Percentiles rank a stretch among this genome's conserved stretches.
These are phyloP conservation scores for Pachysandra terminalis DNA, from an alignment of 164 flowering plant genomes.

Conservation along the genomic window DNA sequence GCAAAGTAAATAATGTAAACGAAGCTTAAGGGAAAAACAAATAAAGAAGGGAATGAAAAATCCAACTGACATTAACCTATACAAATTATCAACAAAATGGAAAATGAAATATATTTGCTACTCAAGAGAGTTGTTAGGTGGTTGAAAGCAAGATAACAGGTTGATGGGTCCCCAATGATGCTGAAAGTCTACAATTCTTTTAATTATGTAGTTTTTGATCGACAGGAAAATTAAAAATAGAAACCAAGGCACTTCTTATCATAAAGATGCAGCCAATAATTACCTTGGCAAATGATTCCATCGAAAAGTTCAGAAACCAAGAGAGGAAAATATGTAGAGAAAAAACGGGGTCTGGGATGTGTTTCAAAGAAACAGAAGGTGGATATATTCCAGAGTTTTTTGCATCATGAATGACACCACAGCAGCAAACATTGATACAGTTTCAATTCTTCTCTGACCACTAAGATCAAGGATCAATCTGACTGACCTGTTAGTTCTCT, in stretches of 20 bases:
- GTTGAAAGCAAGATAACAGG: no score
- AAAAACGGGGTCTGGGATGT: not conserved
- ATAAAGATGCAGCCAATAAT: not conserved
- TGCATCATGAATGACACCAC: not conserved
- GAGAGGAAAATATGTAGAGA: not conserved
- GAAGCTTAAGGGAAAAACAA: not conserved
- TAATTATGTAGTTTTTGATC: not conserved
- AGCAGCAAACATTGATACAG: not conserved
- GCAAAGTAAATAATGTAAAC: slow-evolving; percentile 17
- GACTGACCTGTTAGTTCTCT: not conserved
- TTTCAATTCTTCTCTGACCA: not conserved
- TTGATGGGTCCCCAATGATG: no score
- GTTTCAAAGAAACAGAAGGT: not conserved
- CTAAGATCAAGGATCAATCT: not conserved
- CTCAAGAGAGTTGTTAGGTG: no score
- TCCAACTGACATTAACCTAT: no score
- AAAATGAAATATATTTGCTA: no score
- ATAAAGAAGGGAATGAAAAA: not conserved
- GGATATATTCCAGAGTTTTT: not conserved
- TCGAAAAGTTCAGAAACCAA: not conserved
- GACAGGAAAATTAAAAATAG: not conserved
- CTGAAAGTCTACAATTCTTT: no score
- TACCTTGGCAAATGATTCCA: not conserved
- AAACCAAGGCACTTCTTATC: not conserved
- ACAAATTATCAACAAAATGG: no score